phyloP scores from a whole-genome alignment of 2,329 filamentous ascomycete species.

The Fusarium burgessii region DNA sequence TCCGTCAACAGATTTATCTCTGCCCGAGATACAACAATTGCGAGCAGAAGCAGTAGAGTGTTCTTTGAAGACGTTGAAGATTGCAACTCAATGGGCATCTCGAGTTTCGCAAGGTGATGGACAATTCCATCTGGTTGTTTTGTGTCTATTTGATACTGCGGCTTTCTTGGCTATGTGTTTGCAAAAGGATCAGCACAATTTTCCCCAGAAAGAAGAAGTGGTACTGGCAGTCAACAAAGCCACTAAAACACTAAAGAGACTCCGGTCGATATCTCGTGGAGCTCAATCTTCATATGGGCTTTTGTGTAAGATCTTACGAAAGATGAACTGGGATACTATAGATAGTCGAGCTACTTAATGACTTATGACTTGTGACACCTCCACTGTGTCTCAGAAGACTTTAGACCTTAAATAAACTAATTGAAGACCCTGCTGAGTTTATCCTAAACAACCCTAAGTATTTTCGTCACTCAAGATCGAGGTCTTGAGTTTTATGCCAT shows the following conservation, averaged over 20 bases:
- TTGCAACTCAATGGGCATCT: slow-evolving; percentile 10
- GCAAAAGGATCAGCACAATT: background rate
- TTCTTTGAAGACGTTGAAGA: background rate
- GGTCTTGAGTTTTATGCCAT: background rate
- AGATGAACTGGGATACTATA: background rate
- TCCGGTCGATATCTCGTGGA: background rate
- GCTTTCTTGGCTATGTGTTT: slow-evolving; percentile 11
- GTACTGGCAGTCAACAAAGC: background rate
- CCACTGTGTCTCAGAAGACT: too few relatives aligned
- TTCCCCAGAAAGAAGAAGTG: background rate
- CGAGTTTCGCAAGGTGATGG: slow-evolving; percentile 1
- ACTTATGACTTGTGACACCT: background rate
- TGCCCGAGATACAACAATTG: background rate
- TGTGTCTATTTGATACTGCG: slow-evolving; percentile 10
- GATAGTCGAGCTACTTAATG: background rate
- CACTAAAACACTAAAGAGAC: background rate
- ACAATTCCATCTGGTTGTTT: slow-evolving; percentile 7
- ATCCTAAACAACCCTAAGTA: too few relatives aligned
- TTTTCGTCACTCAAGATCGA: too few relatives aligned
- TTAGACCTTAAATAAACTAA: too few relatives aligned
- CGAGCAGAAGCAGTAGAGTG: background rate
- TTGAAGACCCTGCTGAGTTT: too few relatives aligned
- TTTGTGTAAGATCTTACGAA: slow-evolving; percentile 1
- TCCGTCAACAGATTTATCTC: fast-evolving
- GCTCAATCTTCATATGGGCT: slow-evolving; percentile 8